A percentile compares a stretch with the other conserved stretches of the same genome.
Evolutionary conservation across 164 flowering plant genomes (phyloP).

Genomic region (Piper betle): DNA sequence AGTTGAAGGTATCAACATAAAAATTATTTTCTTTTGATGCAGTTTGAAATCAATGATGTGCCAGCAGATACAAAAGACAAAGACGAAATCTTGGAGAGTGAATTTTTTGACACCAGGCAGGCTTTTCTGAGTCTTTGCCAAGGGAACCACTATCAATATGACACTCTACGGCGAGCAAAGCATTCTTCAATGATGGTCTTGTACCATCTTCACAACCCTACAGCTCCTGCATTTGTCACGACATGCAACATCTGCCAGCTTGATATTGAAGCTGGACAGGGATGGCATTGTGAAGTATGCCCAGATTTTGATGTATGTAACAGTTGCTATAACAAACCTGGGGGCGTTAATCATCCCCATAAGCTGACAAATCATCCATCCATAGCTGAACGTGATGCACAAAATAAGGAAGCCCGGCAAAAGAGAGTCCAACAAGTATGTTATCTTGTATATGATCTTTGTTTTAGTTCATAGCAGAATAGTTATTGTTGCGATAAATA

Average conservation of each 20-base stretch:
- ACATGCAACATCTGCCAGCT: constrained; percentile 69
- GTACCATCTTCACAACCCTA: constrained; percentile 97
- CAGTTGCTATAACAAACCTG: constrained; percentile 72
- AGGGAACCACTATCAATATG: constrained; percentile 96
- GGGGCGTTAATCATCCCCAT: constrained; percentile 84
- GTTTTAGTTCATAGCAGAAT: not conserved
- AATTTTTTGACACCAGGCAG: constrained; percentile 93
- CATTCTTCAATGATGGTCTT: constrained; percentile 99
- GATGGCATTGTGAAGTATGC: constrained; percentile 98
- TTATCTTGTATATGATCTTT: not conserved
- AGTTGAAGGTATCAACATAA: not conserved
- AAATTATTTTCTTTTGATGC: constrained; percentile 10
- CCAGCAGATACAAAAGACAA: constrained; percentile 79
- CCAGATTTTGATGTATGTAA: constrained; percentile 97
- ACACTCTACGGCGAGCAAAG: constrained; percentile 92
- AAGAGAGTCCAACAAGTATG: constrained; percentile 74
- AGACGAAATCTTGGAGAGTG: constrained; percentile 94
- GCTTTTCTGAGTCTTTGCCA: constrained; percentile 96
- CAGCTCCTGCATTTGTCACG: constrained; percentile 97
- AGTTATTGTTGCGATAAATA: not conserved
- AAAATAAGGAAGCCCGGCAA: constrained; percentile 91
- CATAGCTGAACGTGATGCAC: constrained; percentile 77
- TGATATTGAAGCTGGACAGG: constrained; percentile 95
- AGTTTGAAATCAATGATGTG: constrained; percentile 72
- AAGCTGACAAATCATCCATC: constrained; percentile 85